A percentile compares a stretch with the other conserved stretches of the same genome.
These are phyloP conservation scores for Solanum megistacrolobum DNA, from an alignment of 257 asterid species.

Conservation along the genomic window DNA sequence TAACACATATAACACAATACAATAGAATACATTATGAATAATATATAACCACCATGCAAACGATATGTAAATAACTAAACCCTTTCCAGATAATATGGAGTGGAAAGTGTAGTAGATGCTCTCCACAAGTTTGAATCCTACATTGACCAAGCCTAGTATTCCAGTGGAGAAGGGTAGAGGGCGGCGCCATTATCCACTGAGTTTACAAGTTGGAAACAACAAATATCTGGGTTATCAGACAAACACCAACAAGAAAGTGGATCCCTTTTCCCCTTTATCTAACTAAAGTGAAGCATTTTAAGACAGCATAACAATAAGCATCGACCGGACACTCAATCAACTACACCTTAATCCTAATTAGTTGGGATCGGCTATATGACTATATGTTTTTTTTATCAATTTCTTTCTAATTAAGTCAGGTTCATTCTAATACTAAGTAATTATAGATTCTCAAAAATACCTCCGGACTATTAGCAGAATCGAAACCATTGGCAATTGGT, in stretches of 20 bases:
- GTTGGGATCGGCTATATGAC: background rate
- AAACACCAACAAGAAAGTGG: background rate
- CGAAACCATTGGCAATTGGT: constrained; percentile 60
- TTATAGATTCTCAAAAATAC: constrained; percentile 13
- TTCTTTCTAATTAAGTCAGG: background rate
- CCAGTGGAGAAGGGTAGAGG: background rate
- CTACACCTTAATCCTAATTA: background rate
- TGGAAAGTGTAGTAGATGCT: background rate
- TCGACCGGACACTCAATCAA: background rate
- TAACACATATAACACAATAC: background rate
- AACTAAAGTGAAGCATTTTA: background rate
- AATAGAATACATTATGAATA: background rate
- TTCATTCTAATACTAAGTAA: background rate
- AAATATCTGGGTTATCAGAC: background rate
- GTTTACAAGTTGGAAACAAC: background rate
- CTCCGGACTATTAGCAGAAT: constrained; percentile 47
- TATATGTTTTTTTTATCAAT: background rate
- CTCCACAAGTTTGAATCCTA: background rate
- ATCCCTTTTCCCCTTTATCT: background rate
- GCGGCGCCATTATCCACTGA: background rate
- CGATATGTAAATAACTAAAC: background rate
- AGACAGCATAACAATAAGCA: background rate
- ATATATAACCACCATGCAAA: background rate
- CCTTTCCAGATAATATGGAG: background rate
- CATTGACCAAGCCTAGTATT: background rate